A percentile compares a stretch with the other conserved stretches of the same genome.
Evolutionary conservation across 352 stramenopile species (phyloP).

Genomic region (Globisporangium middletonii): DNA sequence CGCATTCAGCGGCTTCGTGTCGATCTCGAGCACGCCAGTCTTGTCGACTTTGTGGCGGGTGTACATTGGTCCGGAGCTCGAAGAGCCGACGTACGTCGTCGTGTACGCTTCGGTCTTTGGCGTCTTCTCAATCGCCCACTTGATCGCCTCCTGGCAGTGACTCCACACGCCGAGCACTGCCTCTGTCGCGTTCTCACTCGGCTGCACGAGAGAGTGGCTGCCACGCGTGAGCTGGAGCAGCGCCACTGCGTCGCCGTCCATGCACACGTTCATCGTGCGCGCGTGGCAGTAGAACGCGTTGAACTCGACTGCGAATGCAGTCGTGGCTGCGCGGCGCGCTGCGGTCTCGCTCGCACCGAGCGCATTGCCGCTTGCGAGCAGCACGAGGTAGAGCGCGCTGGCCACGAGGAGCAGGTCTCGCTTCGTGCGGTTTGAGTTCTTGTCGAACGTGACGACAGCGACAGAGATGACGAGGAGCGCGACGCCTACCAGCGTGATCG

Average conservation of each 20-base stretch:
- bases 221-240: constrained; percentile 1
- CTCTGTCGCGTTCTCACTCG: neutral
- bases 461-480: neutral
- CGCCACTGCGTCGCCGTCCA: neutral
- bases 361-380: constrained; percentile 2
- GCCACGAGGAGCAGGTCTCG: neutral
- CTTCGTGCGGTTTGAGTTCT: no score
- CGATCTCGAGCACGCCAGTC: neutral
- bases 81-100: neutral
- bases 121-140: neutral
- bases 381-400: neutral
- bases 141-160: constrained; percentile 1
- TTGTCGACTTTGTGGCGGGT: no score
- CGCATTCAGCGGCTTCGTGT: neutral
- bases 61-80: no score
- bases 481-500: neutral
- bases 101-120: neutral
- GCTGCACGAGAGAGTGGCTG: neutral
- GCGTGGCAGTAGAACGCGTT: neutral
- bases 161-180: neutral
- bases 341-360: neutral
- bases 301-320: no score
- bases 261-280: constrained; percentile 1
- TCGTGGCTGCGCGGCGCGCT: no score
- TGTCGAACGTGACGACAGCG: neutral